A percentile compares a stretch with the other conserved stretches of the same genome.
phyloP scores from a whole-genome alignment of 495 filamentous ascomycete genomes.

The Hypoxylon crocopeplum region DNA sequence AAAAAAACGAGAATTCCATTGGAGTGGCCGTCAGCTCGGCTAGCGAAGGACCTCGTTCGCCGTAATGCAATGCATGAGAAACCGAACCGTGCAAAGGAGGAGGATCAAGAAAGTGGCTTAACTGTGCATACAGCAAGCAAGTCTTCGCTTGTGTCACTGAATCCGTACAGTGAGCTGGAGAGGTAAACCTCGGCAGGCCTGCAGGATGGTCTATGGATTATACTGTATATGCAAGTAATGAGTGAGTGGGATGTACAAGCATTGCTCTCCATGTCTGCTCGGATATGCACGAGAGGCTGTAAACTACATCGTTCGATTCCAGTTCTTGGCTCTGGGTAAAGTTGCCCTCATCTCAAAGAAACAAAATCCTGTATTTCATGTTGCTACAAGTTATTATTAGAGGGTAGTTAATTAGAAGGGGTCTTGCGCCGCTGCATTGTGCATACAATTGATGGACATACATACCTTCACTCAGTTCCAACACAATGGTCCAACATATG shows the following conservation, averaged over 20 bases:
- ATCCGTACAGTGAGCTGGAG: slow-evolving; percentile 18
- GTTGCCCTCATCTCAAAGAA: slow-evolving; percentile 11
- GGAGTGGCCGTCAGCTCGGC: slow-evolving; percentile 21
- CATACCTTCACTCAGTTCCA: slow-evolving; percentile 19
- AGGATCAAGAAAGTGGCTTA: slow-evolving; percentile 21
- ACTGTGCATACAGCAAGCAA: slow-evolving; percentile 16
- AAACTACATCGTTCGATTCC: slow-evolving; percentile 28
- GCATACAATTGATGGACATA: background rate
- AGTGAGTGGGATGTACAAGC: slow-evolving; percentile 13
- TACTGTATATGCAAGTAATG: background rate
- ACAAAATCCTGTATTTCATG: slow-evolving; percentile 9
- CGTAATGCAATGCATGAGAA: slow-evolving; percentile 12
- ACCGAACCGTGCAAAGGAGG: background rate
- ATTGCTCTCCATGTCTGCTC: too few species aligned
- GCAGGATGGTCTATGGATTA: slow-evolving; percentile 5
- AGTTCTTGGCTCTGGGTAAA: slow-evolving; percentile 29
- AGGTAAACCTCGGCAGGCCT: slow-evolving; percentile 22
- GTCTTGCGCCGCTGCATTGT: slow-evolving; percentile 18
- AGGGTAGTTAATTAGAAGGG: slow-evolving; percentile 16
- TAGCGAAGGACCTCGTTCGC: slow-evolving; percentile 25
- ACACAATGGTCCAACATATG: slow-evolving; percentile 15
- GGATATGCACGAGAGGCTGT: slow-evolving; percentile 25
- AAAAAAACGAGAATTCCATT: too few species aligned
- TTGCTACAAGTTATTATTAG: slow-evolving; percentile 31
- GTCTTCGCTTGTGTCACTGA: slow-evolving; percentile 28